phyloP scores from a whole-genome alignment of 495 filamentous ascomycete species.

The Trichoderma reesei region DNA sequence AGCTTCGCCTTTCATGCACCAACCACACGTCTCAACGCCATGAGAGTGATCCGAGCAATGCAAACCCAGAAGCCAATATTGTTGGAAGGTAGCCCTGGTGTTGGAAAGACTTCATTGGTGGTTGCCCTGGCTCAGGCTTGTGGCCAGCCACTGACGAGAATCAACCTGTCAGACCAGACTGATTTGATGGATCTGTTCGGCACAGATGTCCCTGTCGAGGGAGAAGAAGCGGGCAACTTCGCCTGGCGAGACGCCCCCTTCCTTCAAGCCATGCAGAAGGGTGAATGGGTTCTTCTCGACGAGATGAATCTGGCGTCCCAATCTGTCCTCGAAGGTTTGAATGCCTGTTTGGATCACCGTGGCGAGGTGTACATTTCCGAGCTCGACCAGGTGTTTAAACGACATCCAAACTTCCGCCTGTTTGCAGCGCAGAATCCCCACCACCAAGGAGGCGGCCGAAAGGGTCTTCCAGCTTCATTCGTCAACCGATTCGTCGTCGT shows the following conservation, averaged over 20 bases:
- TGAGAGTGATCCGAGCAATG: constrained; percentile 83
- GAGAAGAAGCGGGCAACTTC: constrained; percentile 76
- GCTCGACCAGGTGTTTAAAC: constrained; percentile 82
- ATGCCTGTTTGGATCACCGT: constrained; percentile 94
- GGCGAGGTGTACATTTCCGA: constrained; percentile 94
- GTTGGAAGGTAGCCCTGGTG: constrained; percentile 90
- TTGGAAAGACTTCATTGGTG: constrained; percentile 92
- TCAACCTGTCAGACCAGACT: constrained; percentile 96
- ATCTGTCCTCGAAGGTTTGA: constrained; percentile 91
- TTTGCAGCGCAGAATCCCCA: constrained; percentile 98
- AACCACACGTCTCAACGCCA: constrained; percentile 79
- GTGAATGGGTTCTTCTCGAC: constrained; percentile 91
- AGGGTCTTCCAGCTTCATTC: constrained; percentile 90
- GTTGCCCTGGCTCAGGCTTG: constrained; percentile 70
- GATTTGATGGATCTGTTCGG: constrained; percentile 97
- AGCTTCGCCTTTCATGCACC: constrained; percentile 76
- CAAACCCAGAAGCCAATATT: constrained; percentile 84
- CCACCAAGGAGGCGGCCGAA: constrained; percentile 90
- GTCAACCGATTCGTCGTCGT: constrained; percentile 98
- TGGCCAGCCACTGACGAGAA: constrained; percentile 73
- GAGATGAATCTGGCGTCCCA: constrained; percentile 99
- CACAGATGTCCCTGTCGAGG: constrained; percentile 90
- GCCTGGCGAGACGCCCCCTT: constrained; percentile 94
- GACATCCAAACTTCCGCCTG: constrained; percentile 78
- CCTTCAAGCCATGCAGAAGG: constrained; percentile 87